phyloP scores from a whole-genome alignment of 352 stramenopile species.

The Pythium rishiriense region DNA sequence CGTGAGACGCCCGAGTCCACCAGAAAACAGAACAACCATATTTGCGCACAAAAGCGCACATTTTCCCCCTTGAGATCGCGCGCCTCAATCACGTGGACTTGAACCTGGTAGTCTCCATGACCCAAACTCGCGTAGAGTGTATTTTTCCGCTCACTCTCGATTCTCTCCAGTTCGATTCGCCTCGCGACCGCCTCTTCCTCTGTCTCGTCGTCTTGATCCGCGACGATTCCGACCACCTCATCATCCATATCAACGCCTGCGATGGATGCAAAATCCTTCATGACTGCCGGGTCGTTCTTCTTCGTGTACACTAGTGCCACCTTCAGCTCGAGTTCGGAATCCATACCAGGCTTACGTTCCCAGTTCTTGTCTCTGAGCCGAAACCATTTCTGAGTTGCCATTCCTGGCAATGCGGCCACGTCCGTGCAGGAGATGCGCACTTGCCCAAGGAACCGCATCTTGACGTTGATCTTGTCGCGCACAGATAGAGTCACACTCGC shows the following conservation, averaged over 20 bases:
- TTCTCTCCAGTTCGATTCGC: constrained; percentile 42
- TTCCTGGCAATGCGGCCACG: constrained; percentile 53
- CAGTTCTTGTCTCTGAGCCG: constrained; percentile 47
- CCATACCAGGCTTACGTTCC: constrained; percentile 34
- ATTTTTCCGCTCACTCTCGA: constrained; percentile 52
- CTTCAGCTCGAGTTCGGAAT: constrained; percentile 60
- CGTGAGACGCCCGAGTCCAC: background rate
- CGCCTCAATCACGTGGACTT: constrained; percentile 23
- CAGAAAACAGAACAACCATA: background rate
- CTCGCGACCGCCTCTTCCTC: constrained; percentile 55
- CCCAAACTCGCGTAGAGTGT: constrained; percentile 52
- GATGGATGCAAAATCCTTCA: constrained; percentile 16
- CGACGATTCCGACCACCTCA: constrained; percentile 34
- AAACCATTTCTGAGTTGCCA: constrained; percentile 65
- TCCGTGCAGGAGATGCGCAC: constrained; percentile 55
- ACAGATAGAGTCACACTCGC: constrained; percentile 64
- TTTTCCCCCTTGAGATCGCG: constrained; percentile 89
- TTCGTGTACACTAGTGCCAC: constrained; percentile 65
- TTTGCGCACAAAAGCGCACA: constrained; percentile 26
- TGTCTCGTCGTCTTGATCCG: constrained; percentile 78
- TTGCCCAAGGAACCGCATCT: constrained; percentile 73
- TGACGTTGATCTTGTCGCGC: constrained; percentile 70
- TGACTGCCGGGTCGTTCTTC: constrained; percentile 49
- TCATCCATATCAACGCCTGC: constrained; percentile 24
- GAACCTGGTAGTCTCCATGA: constrained; percentile 57